A percentile compares a stretch with the other conserved stretches of the same genome.
Evolutionary conservation across 2,329 filamentous ascomycete species (phyloP).

Genomic region (Orbilia oligospora): DNA sequence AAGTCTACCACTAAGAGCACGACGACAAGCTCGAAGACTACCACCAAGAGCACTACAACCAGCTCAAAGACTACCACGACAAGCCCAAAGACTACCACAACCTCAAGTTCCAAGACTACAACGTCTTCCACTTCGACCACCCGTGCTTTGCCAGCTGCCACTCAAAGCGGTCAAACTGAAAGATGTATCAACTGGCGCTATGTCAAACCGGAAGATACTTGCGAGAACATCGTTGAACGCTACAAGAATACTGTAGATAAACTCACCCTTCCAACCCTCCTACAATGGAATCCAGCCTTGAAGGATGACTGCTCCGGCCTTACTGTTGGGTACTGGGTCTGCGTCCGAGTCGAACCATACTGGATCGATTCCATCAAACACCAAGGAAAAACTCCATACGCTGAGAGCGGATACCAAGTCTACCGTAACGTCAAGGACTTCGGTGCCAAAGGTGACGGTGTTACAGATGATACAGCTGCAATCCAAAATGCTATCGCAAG

Average conservation of each 20-base stretch:
- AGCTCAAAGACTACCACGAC: slow-evolving; percentile 4
- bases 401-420: slow-evolving; percentile 40
- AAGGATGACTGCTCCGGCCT: slow-evolving; percentile 24
- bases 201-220: slow-evolving; percentile 35
- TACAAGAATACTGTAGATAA: slow-evolving; percentile 24
- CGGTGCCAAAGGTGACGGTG: slow-evolving; percentile 55
- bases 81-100: not conserved
- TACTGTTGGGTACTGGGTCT: slow-evolving; percentile 5
- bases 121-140: slow-evolving; percentile 37
- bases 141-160: slow-evolving; percentile 19
- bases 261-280: slow-evolving; percentile 26
- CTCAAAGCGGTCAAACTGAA: slow-evolving; percentile 14
- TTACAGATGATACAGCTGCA: slow-evolving; percentile 85
- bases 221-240: slow-evolving; percentile 16
- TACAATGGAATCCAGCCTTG: slow-evolving; percentile 45
- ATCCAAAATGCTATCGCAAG: slow-evolving; percentile 80
- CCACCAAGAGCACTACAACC: slow-evolving; percentile 9
- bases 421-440: slow-evolving; percentile 58
- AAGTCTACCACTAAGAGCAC: slow-evolving; percentile 13
- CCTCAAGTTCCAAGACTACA: slow-evolving; percentile 31
- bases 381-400: slow-evolving; percentile 52
- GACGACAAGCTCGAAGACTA: slow-evolving; percentile 10
- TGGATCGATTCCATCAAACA: slow-evolving; percentile 48
- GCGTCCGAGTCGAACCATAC: slow-evolving; percentile 29
- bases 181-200: slow-evolving; percentile 40